Evolutionary conservation across 805 yeast species (phyloP).

Genomic region (Lipomyces anomalus): DNA sequence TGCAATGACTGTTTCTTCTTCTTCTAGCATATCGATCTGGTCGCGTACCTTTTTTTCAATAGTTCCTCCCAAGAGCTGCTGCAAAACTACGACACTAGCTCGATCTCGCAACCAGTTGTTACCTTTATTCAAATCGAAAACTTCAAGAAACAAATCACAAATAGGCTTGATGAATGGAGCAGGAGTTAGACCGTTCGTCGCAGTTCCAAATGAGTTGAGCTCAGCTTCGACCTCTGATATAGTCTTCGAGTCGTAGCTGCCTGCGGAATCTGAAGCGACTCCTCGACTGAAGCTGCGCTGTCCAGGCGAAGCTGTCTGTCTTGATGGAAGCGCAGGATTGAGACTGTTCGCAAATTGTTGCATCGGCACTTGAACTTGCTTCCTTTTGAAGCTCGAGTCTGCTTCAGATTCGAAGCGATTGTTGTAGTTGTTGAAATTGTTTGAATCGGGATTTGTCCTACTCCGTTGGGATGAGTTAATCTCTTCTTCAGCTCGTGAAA

Average conservation of each 20-base stretch:
- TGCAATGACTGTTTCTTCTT: slow-evolving; percentile 45
- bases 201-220: slow-evolving; percentile 47
- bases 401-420: not conserved
- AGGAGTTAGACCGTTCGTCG: slow-evolving; percentile 34
- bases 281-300: not conserved
- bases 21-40: slow-evolving; percentile 37
- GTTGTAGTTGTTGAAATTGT: not conserved
- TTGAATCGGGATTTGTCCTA: not conserved
- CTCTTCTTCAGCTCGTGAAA: not conserved
- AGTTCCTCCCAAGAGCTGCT: slow-evolving; percentile 81
- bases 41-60: slow-evolving; percentile 58
- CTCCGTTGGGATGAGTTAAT: not conserved
- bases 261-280: slow-evolving; percentile 8
- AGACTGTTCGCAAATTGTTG: not conserved
- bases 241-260: slow-evolving; percentile 6
- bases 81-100: slow-evolving; percentile 73
- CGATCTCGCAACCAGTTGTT: slow-evolving; percentile 80
- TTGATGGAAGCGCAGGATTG: not conserved
- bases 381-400: not conserved
- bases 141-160: slow-evolving; percentile 63
- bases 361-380: not conserved
- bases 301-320: not conserved
- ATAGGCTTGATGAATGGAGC: slow-evolving; percentile 71
- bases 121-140: slow-evolving; percentile 61
- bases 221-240: slow-evolving; percentile 35